A percentile compares a stretch with the other conserved stretches of the same genome.
phyloP scores from a whole-genome alignment of 2,329 filamentous ascomycete species.

The Biscogniauxia mediterranea region DNA sequence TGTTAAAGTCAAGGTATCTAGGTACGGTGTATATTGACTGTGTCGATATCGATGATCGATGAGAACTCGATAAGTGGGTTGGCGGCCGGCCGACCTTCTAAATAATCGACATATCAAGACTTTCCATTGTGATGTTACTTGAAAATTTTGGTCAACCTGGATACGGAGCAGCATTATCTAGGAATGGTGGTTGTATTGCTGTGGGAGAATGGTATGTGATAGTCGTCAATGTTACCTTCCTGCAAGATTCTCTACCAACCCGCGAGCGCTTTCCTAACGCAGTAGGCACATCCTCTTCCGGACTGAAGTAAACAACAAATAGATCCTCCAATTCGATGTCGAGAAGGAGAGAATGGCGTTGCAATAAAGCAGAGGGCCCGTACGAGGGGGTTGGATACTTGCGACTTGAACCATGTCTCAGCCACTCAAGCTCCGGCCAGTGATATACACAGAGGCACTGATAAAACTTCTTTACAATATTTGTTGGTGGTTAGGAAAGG shows the following conservation, averaged over 20 bases:
- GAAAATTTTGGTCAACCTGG: background rate
- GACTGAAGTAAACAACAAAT: background rate
- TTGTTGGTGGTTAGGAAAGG: background rate
- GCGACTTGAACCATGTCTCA: background rate
- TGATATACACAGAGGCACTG: background rate
- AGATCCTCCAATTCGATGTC: background rate
- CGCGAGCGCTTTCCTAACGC: background rate
- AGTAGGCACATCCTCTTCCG: background rate
- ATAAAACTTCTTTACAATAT: background rate
- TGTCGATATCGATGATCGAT: too few relatives aligned
- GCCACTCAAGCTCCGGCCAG: background rate
- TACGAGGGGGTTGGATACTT: background rate
- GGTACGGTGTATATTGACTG: too few relatives aligned
- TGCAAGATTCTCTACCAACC: background rate
- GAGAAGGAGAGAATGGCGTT: background rate
- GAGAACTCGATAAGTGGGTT: too few relatives aligned
- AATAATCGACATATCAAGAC: background rate
- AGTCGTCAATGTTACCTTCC: slow-evolving; percentile 3
- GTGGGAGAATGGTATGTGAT: background rate
- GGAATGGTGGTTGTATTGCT: background rate
- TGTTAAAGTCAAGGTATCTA: background rate
- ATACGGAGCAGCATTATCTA: background rate
- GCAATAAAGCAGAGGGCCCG: background rate
- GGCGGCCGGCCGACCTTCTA: too few relatives aligned
- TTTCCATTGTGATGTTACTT: background rate